Base-by-base conservation (phyloP, 164 flowering plant genomes). In the Euptelea pleiosperma region DNA sequence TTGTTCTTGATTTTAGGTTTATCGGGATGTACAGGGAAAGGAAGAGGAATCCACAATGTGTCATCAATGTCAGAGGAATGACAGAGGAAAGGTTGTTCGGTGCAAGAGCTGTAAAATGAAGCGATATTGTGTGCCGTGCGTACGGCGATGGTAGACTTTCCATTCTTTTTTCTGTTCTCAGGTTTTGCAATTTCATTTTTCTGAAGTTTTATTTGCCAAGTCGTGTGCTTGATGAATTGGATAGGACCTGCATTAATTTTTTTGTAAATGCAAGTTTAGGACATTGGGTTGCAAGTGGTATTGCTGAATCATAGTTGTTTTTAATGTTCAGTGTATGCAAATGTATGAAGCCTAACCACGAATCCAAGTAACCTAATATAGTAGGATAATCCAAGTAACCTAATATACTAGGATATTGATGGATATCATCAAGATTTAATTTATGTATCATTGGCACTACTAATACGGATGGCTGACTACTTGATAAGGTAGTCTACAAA, bases 31-130 rank as follows among this genome's bases (percentile, higher is more conserved):
- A 24, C 61, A 73, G 70, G 57, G 61, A 11, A 58, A 16, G 11
- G 71, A 29, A 7, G 62, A 35, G 52, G 58, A 57, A 7, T 76
- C 70, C 1, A 33, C 24, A 8, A 82, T 79, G 85, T 85, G 91
- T 58, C 91, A 85, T 67, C 91, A 85, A 41, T 85, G 91, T 51
- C 82, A 81, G 57, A 66, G 83, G 63, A 82, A 69, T 58, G 87
- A 82, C 37, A 82, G 71, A 51, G 84, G 77, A 26, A 46, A 65
- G 42, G 75, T 82, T 53, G 76, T 85, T 16, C 50, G 74, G 24
- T 85, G 87, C 73, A 51, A 8, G 18, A 53, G 28, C 0, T 85
- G 91, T 43, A 57, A 60, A 4, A 61, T 49, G 19, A 84, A 78
- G 62, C 67, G 87, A n/a, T 82, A 36, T 58, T 84, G 87, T 57